A percentile compares a stretch with the other conserved stretches of the same genome.
Conservation (phyloP, 148 eudicot species). For the Cornus controversa region DNA sequence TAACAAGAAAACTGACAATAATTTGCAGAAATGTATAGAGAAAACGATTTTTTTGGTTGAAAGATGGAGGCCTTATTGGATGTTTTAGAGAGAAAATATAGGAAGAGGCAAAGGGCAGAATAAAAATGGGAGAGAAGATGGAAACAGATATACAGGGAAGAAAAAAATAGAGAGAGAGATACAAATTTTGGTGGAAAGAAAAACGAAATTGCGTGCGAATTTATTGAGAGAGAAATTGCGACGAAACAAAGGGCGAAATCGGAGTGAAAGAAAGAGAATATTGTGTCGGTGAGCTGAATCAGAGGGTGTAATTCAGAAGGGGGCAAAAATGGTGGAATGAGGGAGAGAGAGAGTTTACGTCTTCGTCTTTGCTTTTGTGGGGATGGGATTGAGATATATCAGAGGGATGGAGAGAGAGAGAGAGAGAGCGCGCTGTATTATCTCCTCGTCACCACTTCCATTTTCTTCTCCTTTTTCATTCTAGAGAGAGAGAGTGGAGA, state of each 20-base stretch:
- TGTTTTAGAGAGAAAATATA: background rate
- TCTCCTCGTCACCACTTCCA: background rate
- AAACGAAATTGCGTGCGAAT: background rate
- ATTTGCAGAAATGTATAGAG: background rate
- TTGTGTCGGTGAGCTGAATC: background rate
- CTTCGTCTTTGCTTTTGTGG: background rate
- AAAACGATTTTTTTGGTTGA: background rate
- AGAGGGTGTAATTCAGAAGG: background rate
- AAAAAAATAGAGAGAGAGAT: background rate
- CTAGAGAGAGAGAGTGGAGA: background rate
- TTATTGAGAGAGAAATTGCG: background rate
- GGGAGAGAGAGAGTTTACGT: background rate
- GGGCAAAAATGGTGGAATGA: background rate
- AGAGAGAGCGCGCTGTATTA: background rate
- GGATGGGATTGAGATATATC: no score
- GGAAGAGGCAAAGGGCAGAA: background rate
- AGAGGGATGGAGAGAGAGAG: background rate
- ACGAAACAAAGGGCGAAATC: background rate
- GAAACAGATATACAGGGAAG: no score
- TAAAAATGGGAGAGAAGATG: background rate
- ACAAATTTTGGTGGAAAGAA: background rate
- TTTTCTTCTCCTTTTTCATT: background rate
- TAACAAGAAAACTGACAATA: background rate
- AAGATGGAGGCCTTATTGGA: background rate
- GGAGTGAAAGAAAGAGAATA: background rate